A percentile compares a stretch with the other conserved stretches of the same genome.
Evolutionary conservation across 768 basidiomycete species (phyloP).

Genomic region (Suillus sp.): DNA sequence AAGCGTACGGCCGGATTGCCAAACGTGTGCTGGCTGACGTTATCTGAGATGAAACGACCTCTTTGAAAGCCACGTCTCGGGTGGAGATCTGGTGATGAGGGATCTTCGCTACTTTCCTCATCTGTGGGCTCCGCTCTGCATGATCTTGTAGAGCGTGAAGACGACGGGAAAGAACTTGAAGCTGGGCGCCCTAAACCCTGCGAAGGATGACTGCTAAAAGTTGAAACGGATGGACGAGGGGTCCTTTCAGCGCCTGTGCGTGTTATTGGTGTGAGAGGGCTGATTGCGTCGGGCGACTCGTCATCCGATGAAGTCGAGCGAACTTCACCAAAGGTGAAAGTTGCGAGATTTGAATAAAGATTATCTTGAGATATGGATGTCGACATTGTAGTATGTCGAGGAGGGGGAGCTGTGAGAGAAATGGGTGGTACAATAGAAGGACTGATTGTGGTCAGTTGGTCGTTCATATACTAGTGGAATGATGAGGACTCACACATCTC

Average conservation of each 20-base stretch:
- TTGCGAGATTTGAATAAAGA: constrained; percentile 43
- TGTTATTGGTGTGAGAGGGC: constrained; percentile 38
- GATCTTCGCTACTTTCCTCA: constrained; percentile 40
- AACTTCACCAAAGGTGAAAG: constrained; percentile 45
- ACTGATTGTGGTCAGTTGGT: background rate
- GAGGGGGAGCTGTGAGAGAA: constrained; percentile 1
- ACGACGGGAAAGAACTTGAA: constrained; percentile 18
- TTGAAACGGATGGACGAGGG: constrained; percentile 44
- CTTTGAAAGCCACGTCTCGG: constrained; percentile 18
- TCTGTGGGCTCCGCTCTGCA: constrained; percentile 22
- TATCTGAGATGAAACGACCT: constrained; percentile 38
- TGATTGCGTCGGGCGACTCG: constrained; percentile 33
- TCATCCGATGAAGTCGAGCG: constrained; percentile 14
- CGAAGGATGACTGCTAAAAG: constrained; percentile 36
- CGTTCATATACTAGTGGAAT: background rate
- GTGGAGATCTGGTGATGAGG: constrained; percentile 32
- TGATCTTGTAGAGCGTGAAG: constrained; percentile 18
- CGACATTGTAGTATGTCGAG: constrained; percentile 2
- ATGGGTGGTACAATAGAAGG: background rate
- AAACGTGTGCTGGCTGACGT: constrained; percentile 52
- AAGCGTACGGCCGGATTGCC: constrained; percentile 40
- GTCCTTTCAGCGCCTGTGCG: constrained; percentile 42
- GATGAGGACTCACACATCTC: background rate
- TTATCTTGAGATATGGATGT: constrained; percentile 23
- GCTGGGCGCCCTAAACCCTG: constrained; percentile 31